Base-by-base conservation (phyloP, 1,284 basidiomycete species). In the Rhodotorula mucilaginosa region DNA sequence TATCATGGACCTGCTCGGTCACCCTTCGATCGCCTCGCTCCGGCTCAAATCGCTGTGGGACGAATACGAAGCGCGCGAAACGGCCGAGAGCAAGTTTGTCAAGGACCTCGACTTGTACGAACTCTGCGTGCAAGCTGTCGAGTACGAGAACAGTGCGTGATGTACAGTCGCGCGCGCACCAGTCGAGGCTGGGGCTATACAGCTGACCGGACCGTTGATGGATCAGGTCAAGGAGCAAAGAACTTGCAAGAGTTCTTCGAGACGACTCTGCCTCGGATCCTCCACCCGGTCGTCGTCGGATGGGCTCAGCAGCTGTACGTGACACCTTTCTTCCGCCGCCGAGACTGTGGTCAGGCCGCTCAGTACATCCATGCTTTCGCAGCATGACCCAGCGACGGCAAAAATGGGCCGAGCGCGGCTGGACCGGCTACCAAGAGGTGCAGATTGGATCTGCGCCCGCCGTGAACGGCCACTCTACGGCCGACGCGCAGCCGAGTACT, bases 21-120 rank as follows among this genome's bases (percentile, higher is more conserved):
- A 85, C 67, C 87, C 90, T 3, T 68, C 70, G 4, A 74, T 76
- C 18, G 90, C 91, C 0, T 90, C 91, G 1, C 85, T 89, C 72
- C 85, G 88, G 34, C 93, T 99, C 69, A 84, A 88, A 74, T 83
- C 86, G 0, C 82, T 98, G 0, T 98, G 92, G 91, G 76, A 94
- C 88, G 96, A 99, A 83, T 98, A 98, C 79, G 96, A 99, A 83
- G 88, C 87, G 57, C 86, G 91, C 6, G 60, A 70, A 78, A 91
- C 90, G 0, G 82, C 87, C 16, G 96, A 98, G 82, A 90, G 93
- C 1, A 88, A 85, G 75, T 91, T 97, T 76, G 95, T 98, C 70
- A 98, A 99, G 85, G 94, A 99, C 80, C 85, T 98, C 18, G 96
- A 99, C 80, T 85, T 93, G 18, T 89, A 97, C 71, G 96, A 99